Base-by-base conservation (phyloP, 2,329 filamentous ascomycete genomes). In the Fusarium decemcellulare region DNA sequence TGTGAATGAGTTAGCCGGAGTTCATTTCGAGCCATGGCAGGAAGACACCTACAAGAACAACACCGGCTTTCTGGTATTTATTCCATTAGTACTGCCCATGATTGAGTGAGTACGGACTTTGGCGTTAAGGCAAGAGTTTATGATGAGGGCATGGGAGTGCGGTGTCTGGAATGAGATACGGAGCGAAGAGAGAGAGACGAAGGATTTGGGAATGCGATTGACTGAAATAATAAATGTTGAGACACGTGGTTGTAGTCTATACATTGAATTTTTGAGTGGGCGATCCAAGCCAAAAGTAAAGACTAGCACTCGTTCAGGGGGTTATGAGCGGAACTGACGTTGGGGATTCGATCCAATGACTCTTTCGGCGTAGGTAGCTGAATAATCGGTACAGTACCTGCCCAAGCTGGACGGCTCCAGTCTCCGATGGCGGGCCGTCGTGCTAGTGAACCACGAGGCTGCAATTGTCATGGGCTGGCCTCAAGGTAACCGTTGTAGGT, bases 1-100 rank as follows among this genome's bases (percentile, higher is more conserved):
- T 98, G 80, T 89, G 16, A 15, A 16, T 16, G 50, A 55, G 47
- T 74, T 64, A 75, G 63, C 36, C 15, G 15, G 15, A 18, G 36
- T 23, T 34, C 29, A 34, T 56, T 14, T 27, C 42, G 11, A 15
- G 14, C 18, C 16, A 5, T 34, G 18, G 30, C 29, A 36, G 15
- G 2, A 39, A 30, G 11, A 30, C 42, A 67, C 79, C 43, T 67
- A 84, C 82, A 84, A 84, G 76, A 84, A 84, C 36, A 84, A 70
- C 10, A 84, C 81, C 55, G 81, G 80, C 65, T 81, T 83, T 48
- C 67, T 64, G 57, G 75, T 40, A 39, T 59, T 66, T 43, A 75
- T 75, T 56, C 80, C 80, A 52, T 81, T 83, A 27, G 76, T 75
- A 59, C 74, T 74, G 37, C 74, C 68, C 79, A 80, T 81, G 14